phyloP scores from a whole-genome alignment of 2,329 filamentous ascomycete genomes.

The Septoria petroselini region DNA sequence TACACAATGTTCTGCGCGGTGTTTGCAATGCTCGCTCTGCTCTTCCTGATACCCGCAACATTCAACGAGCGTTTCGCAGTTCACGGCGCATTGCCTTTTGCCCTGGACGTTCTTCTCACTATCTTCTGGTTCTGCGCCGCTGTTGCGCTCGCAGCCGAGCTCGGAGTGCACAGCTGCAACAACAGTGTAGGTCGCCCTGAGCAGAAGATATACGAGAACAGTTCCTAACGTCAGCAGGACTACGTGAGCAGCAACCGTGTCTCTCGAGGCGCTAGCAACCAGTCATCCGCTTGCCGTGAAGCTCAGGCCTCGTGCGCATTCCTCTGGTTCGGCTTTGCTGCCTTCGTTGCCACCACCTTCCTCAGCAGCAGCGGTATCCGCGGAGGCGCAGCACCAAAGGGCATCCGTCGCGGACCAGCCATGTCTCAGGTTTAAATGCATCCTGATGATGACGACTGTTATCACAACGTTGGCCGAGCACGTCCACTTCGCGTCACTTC shows the following conservation, averaged over 20 bases:
- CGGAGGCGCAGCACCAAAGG: constrained; percentile 48
- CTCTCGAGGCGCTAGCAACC: constrained; percentile 49
- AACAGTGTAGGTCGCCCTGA: constrained; percentile 49
- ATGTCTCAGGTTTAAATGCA: constrained; percentile 56
- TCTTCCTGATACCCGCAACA: constrained; percentile 60
- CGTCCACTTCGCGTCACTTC: not conserved
- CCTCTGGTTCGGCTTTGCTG: constrained; percentile 72
- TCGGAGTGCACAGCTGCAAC: constrained; percentile 66
- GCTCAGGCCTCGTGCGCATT: constrained; percentile 72
- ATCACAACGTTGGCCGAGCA: not conserved
- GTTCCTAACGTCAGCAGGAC: constrained; percentile 22
- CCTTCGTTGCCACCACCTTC: constrained; percentile 55
- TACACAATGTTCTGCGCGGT: constrained; percentile 65
- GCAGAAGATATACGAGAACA: not conserved
- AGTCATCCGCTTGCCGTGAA: constrained; percentile 66
- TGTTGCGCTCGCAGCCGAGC: constrained; percentile 67
- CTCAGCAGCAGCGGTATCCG: constrained; percentile 56
- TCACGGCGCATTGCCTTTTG: constrained; percentile 52
- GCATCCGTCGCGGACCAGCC: constrained; percentile 48
- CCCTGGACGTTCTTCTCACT: constrained; percentile 57
- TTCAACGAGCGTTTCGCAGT: constrained; percentile 55
- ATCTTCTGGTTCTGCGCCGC: constrained; percentile 69
- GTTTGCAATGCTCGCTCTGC: constrained; percentile 61
- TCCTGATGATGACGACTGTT: not conserved
- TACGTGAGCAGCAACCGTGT: constrained; percentile 43